A percentile compares a stretch with the other conserved stretches of the same genome.
Evolutionary conservation across 495 filamentous ascomycete species (phyloP).

Genomic region (Penicillium flavigenum): DNA sequence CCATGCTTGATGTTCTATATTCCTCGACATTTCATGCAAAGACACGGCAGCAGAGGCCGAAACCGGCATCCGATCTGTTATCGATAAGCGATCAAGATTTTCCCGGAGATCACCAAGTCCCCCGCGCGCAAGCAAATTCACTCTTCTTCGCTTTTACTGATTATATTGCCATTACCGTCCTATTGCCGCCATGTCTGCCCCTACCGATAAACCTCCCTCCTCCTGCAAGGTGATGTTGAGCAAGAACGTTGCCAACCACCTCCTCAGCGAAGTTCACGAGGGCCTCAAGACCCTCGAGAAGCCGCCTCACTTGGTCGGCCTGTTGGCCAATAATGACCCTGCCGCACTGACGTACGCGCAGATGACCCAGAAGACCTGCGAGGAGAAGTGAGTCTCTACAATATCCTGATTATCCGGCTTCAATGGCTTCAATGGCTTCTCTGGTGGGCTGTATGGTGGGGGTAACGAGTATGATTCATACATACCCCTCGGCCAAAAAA

Average conservation of each 20-base stretch:
- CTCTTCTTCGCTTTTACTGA: conserved; percentile 12
- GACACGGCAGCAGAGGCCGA: conserved; percentile 26
- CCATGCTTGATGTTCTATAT: neutral
- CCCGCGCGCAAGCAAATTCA: conserved; percentile 18
- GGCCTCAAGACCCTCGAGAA: conserved; percentile 66
- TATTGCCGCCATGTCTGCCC: conserved; percentile 35
- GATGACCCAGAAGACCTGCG: conserved; percentile 94
- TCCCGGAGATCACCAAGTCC: conserved; percentile 24
- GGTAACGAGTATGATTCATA: conserved; percentile 27
- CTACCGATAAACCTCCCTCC: conserved; percentile 40
- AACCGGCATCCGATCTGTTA: conserved; percentile 41
- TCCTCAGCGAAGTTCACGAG: conserved; percentile 74
- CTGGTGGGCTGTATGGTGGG: conserved; percentile 17
- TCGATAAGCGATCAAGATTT: conserved; percentile 50
- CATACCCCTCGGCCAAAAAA: conserved; percentile 21
- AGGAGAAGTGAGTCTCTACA: conserved; percentile 73
- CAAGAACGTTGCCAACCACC: conserved; percentile 73
- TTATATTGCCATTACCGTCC: conserved; percentile 5
- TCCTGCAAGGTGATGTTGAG: conserved; percentile 91
- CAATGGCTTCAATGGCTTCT: conserved; percentile 17
- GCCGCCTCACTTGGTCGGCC: conserved; percentile 80
- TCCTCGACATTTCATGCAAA: neutral
- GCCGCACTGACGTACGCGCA: conserved; percentile 91
- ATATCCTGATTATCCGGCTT: conserved; percentile 16
- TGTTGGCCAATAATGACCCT: conserved; percentile 88